These are phyloP conservation scores for Termitomyces heimii DNA, from an alignment of 768 basidiomycete genomes.

Conservation along the genomic window DNA sequence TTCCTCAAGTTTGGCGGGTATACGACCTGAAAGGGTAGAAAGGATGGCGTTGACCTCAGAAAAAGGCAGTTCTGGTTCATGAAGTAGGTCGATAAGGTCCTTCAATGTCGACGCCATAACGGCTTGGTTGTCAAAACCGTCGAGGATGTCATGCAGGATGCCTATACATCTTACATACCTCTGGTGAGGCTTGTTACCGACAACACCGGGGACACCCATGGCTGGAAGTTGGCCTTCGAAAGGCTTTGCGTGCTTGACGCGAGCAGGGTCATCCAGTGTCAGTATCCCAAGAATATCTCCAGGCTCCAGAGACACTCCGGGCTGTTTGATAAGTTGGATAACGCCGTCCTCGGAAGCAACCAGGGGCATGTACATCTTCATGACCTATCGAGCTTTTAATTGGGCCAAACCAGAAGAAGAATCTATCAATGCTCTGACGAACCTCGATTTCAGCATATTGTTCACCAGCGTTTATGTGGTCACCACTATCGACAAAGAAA, in stretches of 20 bases:
- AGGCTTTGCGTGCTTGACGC: slow-evolving; percentile 97
- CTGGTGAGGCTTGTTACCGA: slow-evolving; percentile 90
- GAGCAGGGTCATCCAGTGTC: slow-evolving; percentile 90
- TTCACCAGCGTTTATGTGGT: slow-evolving; percentile 95
- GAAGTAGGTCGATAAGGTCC: slow-evolving; percentile 77
- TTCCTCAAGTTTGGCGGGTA: slow-evolving; percentile 89
- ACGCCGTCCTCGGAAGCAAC: slow-evolving; percentile 91
- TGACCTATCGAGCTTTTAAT: slow-evolving; percentile 45
- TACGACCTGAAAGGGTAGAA: slow-evolving; percentile 85
- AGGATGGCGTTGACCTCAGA: slow-evolving; percentile 80
- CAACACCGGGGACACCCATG: slow-evolving; percentile 80
- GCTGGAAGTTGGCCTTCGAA: slow-evolving; percentile 91
- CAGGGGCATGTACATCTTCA: slow-evolving; percentile 99
- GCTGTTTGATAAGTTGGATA: slow-evolving; percentile 95
- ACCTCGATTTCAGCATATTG: slow-evolving; percentile 98
- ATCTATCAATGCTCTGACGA: slow-evolving; percentile 13
- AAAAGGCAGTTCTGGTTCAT: slow-evolving; percentile 84
- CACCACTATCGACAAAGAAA: slow-evolving; percentile 93
- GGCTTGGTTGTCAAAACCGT: slow-evolving; percentile 95
- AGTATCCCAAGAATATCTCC: slow-evolving; percentile 98
- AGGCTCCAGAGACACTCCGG: slow-evolving; percentile 93
- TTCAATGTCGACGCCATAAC: slow-evolving; percentile 84
- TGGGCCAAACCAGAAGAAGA: neutral
- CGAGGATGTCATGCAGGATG: slow-evolving; percentile 85
- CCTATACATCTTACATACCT: slow-evolving; percentile 67